A percentile compares a stretch with the other conserved stretches of the same genome.
Conservation (phyloP, 129 eudicot genomes). For the Centrapalus pauciflorus region DNA sequence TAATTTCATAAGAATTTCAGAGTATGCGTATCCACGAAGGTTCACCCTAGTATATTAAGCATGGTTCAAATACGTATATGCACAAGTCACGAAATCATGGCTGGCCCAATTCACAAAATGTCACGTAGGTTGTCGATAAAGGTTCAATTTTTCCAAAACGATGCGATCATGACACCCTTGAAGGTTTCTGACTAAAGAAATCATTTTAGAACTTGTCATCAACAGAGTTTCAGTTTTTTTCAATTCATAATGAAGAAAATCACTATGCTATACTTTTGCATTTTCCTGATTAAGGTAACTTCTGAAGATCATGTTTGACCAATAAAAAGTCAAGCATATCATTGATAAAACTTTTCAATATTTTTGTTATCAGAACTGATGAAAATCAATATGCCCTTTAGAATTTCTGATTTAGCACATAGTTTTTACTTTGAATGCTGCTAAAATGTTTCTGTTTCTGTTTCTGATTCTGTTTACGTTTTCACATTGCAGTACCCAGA, state of each 20-base stretch:
- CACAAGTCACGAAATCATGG: no score
- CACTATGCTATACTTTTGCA: not conserved
- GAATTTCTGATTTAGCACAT: not conserved
- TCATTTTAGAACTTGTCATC: not conserved
- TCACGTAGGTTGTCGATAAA: no score
- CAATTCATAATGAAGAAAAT: not conserved
- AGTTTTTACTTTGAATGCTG: not conserved
- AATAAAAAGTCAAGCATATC: no score
- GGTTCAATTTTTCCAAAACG: not conserved
- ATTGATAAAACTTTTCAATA: not conserved
- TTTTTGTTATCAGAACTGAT: not conserved
- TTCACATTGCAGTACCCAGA: constrained; percentile 65
- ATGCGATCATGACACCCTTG: not conserved
- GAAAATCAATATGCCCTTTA: not conserved
- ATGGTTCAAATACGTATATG: no score
- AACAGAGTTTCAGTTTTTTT: not conserved
- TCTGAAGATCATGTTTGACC: not conserved
- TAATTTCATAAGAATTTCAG: no score
- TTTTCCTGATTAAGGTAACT: not conserved
- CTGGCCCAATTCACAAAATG: no score
- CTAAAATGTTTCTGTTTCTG: not conserved
- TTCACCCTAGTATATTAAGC: no score
- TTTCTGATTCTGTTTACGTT: not conserved
- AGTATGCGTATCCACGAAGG: no score
- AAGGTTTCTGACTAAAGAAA: not conserved